These are phyloP conservation scores for Colletotrichum cuscutae DNA, from an alignment of 2,329 filamentous ascomycete genomes.

Conservation along the genomic window DNA sequence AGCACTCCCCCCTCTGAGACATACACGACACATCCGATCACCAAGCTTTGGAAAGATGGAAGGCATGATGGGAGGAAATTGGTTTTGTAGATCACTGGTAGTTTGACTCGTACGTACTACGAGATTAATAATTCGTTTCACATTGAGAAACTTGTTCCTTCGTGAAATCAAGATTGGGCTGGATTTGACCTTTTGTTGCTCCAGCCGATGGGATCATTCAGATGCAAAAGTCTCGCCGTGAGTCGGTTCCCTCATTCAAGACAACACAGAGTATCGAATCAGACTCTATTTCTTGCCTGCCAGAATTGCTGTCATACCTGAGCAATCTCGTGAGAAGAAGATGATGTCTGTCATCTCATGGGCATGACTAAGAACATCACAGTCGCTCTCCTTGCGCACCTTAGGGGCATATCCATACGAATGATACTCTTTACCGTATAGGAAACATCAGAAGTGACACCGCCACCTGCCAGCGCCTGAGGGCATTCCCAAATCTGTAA, in stretches of 20 bases:
- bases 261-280: not conserved
- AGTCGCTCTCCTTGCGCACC: no score
- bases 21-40: slow-evolving; percentile 5
- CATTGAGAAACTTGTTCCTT: not conserved
- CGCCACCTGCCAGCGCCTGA: not conserved
- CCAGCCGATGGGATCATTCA: no score
- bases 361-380: no score
- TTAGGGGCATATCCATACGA: no score
- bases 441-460: no score
- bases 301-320: no score
- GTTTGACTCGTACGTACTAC: slow-evolving; percentile 1
- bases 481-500: not conserved
- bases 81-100: slow-evolving; percentile 30
- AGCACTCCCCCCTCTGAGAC: not conserved
- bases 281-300: no score
- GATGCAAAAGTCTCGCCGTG: not conserved
- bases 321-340: no score
- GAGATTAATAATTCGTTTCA: slow-evolving; percentile 24
- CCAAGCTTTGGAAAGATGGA: slow-evolving; percentile 25
- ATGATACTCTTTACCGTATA: no score
- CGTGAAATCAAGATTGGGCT: not conserved
- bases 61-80: slow-evolving; percentile 18
- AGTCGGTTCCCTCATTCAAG: fast-evolving
- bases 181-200: not conserved
- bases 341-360: no score